Conservation (phyloP, 805 yeast species). For the Ogataea philodendri region DNA sequence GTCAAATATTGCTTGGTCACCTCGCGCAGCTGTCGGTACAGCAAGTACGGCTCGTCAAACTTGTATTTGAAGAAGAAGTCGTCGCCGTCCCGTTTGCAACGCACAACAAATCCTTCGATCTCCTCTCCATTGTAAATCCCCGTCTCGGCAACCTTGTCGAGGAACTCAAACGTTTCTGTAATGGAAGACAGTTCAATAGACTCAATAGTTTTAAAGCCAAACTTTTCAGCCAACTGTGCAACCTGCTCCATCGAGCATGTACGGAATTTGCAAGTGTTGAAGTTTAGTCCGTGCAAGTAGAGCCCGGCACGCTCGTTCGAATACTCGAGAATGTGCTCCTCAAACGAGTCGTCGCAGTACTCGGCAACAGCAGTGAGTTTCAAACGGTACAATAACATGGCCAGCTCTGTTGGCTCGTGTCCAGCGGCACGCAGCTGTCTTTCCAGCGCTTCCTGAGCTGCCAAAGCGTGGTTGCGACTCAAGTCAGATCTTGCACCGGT, state of each 20-base stretch:
- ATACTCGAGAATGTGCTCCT: constrained; percentile 88
- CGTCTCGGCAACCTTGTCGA: constrained; percentile 55
- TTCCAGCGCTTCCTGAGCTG: constrained; percentile 60
- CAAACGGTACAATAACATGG: constrained; percentile 44
- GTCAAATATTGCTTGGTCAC: constrained; percentile 61
- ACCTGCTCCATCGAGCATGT: constrained; percentile 68
- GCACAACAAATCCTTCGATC: constrained; percentile 90
- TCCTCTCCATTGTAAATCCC: constrained; percentile 74
- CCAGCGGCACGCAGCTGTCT: constrained; percentile 50
- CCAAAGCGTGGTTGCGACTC: constrained; percentile 62
- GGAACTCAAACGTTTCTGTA: constrained; percentile 44
- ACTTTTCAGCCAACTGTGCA: constrained; percentile 53
- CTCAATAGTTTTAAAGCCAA: constrained; percentile 69
- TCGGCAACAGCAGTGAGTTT: constrained; percentile 88
- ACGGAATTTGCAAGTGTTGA: constrained; percentile 57
- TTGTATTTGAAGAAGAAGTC: constrained; percentile 88
- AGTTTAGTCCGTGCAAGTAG: constrained; percentile 85
- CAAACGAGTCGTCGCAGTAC: constrained; percentile 87
- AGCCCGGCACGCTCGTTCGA: constrained; percentile 67
- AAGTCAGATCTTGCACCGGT: constrained; percentile 59
- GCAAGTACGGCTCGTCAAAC: constrained; percentile 90
- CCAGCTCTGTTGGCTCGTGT: constrained; percentile 50
- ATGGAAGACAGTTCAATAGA: constrained; percentile 41
- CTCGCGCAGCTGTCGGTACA: constrained; percentile 90
- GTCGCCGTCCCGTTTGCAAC: constrained; percentile 45